phyloP scores from a whole-genome alignment of 2,329 filamentous ascomycete genomes.

The Mycocentrospora acerina region DNA sequence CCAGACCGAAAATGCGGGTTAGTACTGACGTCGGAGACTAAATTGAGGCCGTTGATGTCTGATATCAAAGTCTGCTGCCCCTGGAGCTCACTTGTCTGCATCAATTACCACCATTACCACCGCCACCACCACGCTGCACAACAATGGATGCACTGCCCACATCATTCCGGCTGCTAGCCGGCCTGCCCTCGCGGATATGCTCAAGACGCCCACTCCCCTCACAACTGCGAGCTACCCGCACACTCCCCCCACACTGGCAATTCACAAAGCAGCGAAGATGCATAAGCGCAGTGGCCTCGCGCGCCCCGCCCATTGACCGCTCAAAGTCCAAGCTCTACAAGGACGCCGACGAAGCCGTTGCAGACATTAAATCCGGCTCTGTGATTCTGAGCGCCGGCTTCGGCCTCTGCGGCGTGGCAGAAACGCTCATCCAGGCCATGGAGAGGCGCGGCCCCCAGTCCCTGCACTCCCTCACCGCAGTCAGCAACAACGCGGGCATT shows the following conservation, averaged over 20 bases:
- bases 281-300: slow-evolving; percentile 21
- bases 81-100: no score
- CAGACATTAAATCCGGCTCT: slow-evolving; percentile 39
- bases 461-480: slow-evolving; percentile 61
- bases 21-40: no score
- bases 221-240: slow-evolving; percentile 24
- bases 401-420: slow-evolving; percentile 42
- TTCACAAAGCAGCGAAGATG: slow-evolving; percentile 24
- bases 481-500: slow-evolving; percentile 79
- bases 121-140: no score
- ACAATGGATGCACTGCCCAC: slow-evolving; percentile 33
- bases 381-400: slow-evolving; percentile 44
- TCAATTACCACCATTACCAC: no score
- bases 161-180: slow-evolving; percentile 31
- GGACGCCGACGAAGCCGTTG: slow-evolving; percentile 41
- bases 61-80: no score
- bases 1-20: no score
- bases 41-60: no score
- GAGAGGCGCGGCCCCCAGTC: slow-evolving; percentile 31
- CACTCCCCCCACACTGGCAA: slow-evolving; percentile 20
- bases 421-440: slow-evolving; percentile 42
- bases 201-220: slow-evolving; percentile 28
- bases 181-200: slow-evolving; percentile 31
- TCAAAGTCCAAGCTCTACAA: slow-evolving; percentile 40
- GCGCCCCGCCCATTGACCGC: slow-evolving; percentile 36